Evolutionary conservation across 176 grass and related monocot genomes (phyloP).

Genomic region (Tillandsia leiboldiana): DNA sequence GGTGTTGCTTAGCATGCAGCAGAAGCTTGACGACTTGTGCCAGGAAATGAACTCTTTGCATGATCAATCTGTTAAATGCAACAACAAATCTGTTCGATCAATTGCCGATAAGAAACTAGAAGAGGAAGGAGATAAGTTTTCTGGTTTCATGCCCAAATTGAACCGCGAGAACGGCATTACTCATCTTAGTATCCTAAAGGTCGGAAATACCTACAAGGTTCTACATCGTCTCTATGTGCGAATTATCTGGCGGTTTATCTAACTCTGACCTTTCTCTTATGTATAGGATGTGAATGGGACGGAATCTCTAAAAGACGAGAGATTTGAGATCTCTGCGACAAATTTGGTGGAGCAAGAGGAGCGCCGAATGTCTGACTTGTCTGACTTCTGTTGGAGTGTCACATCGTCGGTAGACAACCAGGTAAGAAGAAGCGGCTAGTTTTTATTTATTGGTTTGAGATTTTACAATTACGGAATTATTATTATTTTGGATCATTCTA

Average conservation of each 20-base stretch:
- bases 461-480: neutral
- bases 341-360: slow-evolving; percentile 62
- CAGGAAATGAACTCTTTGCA: slow-evolving; percentile 53
- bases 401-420: slow-evolving; percentile 69
- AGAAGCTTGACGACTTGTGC: slow-evolving; percentile 74
- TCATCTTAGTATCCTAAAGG: slow-evolving; percentile 34
- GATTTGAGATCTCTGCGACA: slow-evolving; percentile 16
- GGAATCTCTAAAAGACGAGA: slow-evolving; percentile 24
- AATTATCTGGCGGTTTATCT: neutral
- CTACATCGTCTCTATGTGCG: neutral
- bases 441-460: neutral
- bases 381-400: slow-evolving; percentile 90
- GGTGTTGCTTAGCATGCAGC: slow-evolving; percentile 67
- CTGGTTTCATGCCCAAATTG: neutral
- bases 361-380: slow-evolving; percentile 77
- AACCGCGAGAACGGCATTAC: slow-evolving; percentile 15
- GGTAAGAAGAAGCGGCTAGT: neutral
- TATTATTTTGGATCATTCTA: neutral
- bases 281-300: slow-evolving; percentile 20
- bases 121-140: slow-evolving; percentile 9
- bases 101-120: slow-evolving; percentile 16
- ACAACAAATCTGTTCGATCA: slow-evolving; percentile 16
- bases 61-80: slow-evolving; percentile 34
- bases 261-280: slow-evolving; percentile 4
- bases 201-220: neutral